phyloP scores from a whole-genome alignment of 2,329 filamentous ascomycete genomes.

The Exophiala calicioides region DNA sequence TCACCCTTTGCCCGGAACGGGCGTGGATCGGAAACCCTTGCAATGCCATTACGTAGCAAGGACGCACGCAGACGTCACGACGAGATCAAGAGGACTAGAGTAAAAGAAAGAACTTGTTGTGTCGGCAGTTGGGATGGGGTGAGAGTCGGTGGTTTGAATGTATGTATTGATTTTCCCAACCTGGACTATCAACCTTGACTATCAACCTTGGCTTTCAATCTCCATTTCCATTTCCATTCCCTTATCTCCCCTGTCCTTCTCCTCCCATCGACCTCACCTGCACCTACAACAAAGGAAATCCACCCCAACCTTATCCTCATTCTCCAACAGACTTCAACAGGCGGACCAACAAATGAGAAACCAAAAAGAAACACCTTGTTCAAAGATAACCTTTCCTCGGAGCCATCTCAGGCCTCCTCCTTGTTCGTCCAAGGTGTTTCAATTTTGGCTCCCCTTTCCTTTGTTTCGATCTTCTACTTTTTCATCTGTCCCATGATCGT shows the following conservation, averaged over 20 bases:
- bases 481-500: slow-evolving; percentile 2
- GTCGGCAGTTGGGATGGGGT: too few relatives aligned
- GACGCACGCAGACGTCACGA: too few relatives aligned
- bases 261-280: not conserved
- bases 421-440: slow-evolving; percentile 25
- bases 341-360: not conserved
- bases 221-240: not conserved
- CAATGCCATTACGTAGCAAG: too few relatives aligned
- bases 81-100: too few relatives aligned
- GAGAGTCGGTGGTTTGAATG: too few relatives aligned
- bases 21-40: too few relatives aligned
- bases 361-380: slow-evolving; percentile 23
- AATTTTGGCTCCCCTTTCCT: slow-evolving; percentile 9
- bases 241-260: not conserved
- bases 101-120: too few relatives aligned
- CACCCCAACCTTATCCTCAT: not conserved
- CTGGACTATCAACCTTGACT: not conserved
- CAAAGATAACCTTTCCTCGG: slow-evolving; percentile 27
- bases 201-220: too few relatives aligned
- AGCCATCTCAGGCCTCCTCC: slow-evolving; percentile 31
- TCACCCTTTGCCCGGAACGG: too few relatives aligned
- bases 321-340: not conserved
- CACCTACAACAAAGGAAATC: not conserved
- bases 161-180: not conserved
- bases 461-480: not conserved